Base-by-base conservation (phyloP, 106 monocot genomes). In the Dendrobium nobile region DNA sequence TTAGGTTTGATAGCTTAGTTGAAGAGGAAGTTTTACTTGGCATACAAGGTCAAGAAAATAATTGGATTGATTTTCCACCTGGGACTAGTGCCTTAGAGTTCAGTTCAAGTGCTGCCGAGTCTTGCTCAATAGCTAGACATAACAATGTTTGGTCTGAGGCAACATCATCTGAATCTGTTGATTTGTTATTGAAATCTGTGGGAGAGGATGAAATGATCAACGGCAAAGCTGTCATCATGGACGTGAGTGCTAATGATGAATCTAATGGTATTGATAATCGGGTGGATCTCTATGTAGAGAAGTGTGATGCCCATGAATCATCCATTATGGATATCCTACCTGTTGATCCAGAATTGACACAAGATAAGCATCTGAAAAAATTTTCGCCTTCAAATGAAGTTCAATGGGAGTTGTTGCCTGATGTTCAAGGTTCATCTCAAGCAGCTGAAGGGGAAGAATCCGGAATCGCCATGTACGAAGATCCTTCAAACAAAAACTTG, bases 111-210 rank as follows among this genome's bases (percentile, higher is more conserved):
- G 85, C 89, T 79, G 87, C 86, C 75, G 89, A 91, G 75, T 86
- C 88, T 55, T 86, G 90, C 79, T 87, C 90, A 8, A 83, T 93
- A 79, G 80, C 82, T 72, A 89, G 85, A 79, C 85, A 78, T 26
- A 88, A 94, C 22, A 90, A 92, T 92, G 89, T 92, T 31, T 98
- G 97, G 97, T 94, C 90, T 80, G 92, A 92, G 55, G 97, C 92
- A 55, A 91, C 94, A 56, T 94, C 92, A 73, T 89, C 93, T 79
- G 94, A 98, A 80, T 98, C 97, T 79, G 97, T 92, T 54, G 94
- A 98, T 72, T 94, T 98, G 86, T 72, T 98, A 85, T 70, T 98
- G 84, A 98, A 87, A 74, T 92, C 97, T 56, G 89, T 92, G 81
- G 90, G 85, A 67, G 92, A 92, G 82, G 86, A 92, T 87, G 88